Conservation (phyloP, 768 basidiomycete genomes). For the Cubamyces sp. region DNA sequence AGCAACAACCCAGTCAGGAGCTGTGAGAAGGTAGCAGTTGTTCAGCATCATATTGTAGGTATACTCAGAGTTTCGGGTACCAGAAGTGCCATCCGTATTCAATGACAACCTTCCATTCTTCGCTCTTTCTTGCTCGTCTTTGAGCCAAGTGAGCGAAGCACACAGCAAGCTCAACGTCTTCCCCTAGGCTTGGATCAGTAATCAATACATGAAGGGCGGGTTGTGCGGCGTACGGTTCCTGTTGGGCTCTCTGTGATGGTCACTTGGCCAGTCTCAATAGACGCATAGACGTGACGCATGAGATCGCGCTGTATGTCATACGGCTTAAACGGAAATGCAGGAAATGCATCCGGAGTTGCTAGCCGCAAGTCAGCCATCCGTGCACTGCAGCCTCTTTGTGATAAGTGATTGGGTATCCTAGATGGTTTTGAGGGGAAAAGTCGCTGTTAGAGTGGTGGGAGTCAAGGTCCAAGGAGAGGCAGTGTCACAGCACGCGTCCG, state of each 20-base stretch:
- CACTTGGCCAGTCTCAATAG: slow-evolving; percentile 75
- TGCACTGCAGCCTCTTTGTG: no score
- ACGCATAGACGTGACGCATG: slow-evolving; percentile 84
- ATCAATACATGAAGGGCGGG: background rate
- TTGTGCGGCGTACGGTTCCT: slow-evolving; percentile 65
- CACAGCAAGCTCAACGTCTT: slow-evolving; percentile 86
- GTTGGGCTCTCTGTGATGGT: slow-evolving; percentile 90
- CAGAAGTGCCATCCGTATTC: slow-evolving; percentile 33
- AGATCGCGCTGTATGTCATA: slow-evolving; percentile 85
- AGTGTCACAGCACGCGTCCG: background rate
- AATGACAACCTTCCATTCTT: slow-evolving; percentile 63
- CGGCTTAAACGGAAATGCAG: slow-evolving; percentile 66
- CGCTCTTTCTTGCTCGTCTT: slow-evolving; percentile 70
- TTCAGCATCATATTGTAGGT: background rate
- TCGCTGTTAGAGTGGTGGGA: no score
- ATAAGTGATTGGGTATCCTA: no score
- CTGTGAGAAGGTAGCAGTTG: slow-evolving; percentile 35
- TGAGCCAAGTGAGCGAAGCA: slow-evolving; percentile 74
- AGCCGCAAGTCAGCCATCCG: slow-evolving; percentile 40
- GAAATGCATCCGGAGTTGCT: slow-evolving; percentile 67
- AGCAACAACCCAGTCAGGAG: slow-evolving; percentile 74
- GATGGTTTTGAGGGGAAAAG: no score
- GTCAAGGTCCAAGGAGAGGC: background rate
- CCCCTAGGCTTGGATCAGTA: slow-evolving; percentile 51
- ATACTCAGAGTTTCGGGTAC: background rate